A percentile compares a stretch with the other conserved stretches of the same genome.
These are phyloP conservation scores for Lomentospora prolificans DNA, from an alignment of 2,329 filamentous ascomycete species.

Conservation along the genomic window DNA sequence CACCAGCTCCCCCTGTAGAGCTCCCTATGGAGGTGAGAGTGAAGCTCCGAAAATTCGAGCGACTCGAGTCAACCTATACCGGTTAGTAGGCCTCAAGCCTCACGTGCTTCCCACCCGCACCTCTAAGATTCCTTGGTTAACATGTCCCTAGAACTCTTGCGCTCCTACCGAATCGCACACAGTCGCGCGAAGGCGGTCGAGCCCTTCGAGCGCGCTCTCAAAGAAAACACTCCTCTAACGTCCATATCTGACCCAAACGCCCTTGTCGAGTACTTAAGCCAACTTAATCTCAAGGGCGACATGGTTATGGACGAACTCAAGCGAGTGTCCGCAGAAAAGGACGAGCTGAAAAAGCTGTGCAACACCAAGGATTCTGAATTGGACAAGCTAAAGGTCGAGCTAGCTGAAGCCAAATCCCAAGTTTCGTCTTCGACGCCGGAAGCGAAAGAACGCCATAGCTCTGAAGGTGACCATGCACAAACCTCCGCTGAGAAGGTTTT, in stretches of 20 bases:
- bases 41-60: slow-evolving; percentile 78
- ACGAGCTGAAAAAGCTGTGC: slow-evolving; percentile 66
- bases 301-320: slow-evolving; percentile 95
- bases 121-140: neutral
- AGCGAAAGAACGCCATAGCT: slow-evolving; percentile 23
- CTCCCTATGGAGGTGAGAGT: slow-evolving; percentile 64
- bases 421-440: slow-evolving; percentile 12
- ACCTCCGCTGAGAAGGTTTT: neutral
- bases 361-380: slow-evolving; percentile 25
- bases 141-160: slow-evolving; percentile 43
- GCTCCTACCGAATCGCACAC: slow-evolving; percentile 88
- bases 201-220: slow-evolving; percentile 81
- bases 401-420: slow-evolving; percentile 16
- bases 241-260: slow-evolving; percentile 79
- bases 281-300: slow-evolving; percentile 74
- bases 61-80: slow-evolving; percentile 77
- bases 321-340: slow-evolving; percentile 71
- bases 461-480: slow-evolving; percentile 8
- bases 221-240: slow-evolving; percentile 84
- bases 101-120: neutral
- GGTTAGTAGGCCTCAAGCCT: slow-evolving; percentile 39
- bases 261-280: slow-evolving; percentile 80
- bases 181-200: slow-evolving; percentile 79
- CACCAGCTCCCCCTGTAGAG: slow-evolving; percentile 29
- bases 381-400: slow-evolving; percentile 44